A percentile compares a stretch with the other conserved stretches of the same genome.
These are phyloP conservation scores for Xerocomus nothofagi DNA, from an alignment of 1,284 basidiomycete species.

Conservation along the genomic window DNA sequence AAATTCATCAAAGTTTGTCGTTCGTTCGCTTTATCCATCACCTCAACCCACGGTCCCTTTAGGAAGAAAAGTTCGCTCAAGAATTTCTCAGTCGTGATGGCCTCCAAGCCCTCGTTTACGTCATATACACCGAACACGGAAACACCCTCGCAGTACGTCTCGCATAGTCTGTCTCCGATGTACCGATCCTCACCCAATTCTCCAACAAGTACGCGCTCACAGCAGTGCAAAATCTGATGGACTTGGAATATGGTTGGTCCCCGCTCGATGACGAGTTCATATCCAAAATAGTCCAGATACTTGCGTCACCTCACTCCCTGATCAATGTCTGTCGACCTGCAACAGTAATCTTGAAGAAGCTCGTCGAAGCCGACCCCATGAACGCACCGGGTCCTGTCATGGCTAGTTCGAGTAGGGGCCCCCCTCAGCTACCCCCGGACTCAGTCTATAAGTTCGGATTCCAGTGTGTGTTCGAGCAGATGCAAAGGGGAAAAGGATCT, in stretches of 20 bases:
- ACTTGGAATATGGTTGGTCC: slow-evolving; percentile 80
- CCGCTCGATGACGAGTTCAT: slow-evolving; percentile 73
- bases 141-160: slow-evolving; percentile 80
- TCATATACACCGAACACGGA: slow-evolving; percentile 70
- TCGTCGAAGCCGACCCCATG: slow-evolving; percentile 79
- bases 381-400: slow-evolving; percentile 57
- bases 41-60: slow-evolving; percentile 7
- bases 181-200: slow-evolving; percentile 8
- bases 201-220: slow-evolving; percentile 71
- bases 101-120: slow-evolving; percentile 69
- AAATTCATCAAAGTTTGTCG: slow-evolving; percentile 69
- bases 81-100: slow-evolving; percentile 85
- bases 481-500: slow-evolving; percentile 64
- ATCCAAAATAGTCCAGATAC: slow-evolving; percentile 75
- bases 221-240: slow-evolving; percentile 85
- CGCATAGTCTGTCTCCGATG: slow-evolving; percentile 12
- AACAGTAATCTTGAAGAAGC: slow-evolving; percentile 87
- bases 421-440: slow-evolving; percentile 53
- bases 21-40: neutral
- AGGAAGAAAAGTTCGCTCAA: slow-evolving; percentile 87
- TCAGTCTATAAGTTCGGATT: slow-evolving; percentile 83
- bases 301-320: slow-evolving; percentile 73
- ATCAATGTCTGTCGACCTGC: slow-evolving; percentile 97
- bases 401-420: slow-evolving; percentile 60
- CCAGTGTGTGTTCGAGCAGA: slow-evolving; percentile 77